Evolutionary conservation across 352 stramenopile species (phyloP), one percentile per base, ranked within the genome.

Genomic region (Pythium aquatile): DNA sequence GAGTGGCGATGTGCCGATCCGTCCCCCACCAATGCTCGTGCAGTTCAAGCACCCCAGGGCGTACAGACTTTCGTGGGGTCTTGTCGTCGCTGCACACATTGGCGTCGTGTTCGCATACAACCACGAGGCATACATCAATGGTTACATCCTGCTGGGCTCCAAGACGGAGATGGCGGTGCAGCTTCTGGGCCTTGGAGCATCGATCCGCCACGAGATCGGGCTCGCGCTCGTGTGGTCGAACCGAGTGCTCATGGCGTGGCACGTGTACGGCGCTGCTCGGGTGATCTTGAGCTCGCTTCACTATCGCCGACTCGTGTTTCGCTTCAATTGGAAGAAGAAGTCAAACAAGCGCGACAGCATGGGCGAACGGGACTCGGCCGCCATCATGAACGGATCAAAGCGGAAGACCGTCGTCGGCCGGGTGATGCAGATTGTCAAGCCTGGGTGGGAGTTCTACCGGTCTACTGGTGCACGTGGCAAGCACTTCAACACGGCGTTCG

Each of bases 111-210:
- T 66, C 17, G 64, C 64, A 14, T 70, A 70, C 26, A 39, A 65
- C 51, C 57, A 70, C 51, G 64, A 70, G 32, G 56, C 64, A 0
- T 70, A 55, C 35, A 70, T 70, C 57, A 65, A 66, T 20, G 52
- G 24, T 35, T 70, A 70, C 42, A 70, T 70, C 64, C 33, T 70
- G 24, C 52, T 70, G 8, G 64, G 64, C 24, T 70, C 64, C 56
- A 61, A 60, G 40, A 58, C 64, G 5, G 64, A 70, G 49, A 70
- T 70, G 64, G 64, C 64, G 1, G 57, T 70, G 30, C 57, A 70
- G 51, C 33, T 70, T 14, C 64, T 70, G 17, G 64, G 64, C 3
- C 57, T 70, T 14, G 64, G 64, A 13, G 56, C 64, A 0, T 47
- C 56, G 20, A 66, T 70, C 33, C 49, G 52, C 14, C 56, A 30